Evolutionary conservation across 2,329 filamentous ascomycete species (phyloP), one percentile per base, ranked within the genome.

Genomic region (Penicillium sp.): DNA sequence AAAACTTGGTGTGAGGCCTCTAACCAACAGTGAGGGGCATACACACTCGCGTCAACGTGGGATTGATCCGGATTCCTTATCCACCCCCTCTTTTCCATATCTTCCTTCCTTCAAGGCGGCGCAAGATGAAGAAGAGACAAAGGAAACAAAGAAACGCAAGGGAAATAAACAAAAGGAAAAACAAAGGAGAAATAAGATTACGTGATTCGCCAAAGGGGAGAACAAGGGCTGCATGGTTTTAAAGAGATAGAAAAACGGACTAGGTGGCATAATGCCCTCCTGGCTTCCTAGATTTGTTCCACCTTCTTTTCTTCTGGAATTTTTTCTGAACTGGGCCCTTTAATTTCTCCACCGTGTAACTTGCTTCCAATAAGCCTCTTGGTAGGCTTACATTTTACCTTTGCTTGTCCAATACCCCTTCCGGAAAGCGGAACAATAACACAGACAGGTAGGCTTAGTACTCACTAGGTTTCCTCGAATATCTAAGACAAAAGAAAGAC

Each of bases 101-200:
- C n/a, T 14, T 35, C 23, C 28, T 54, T 28, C 24, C 30, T 54
- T n/a, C n/a, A n/a, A n/a, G n/a, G n/a, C n/a, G n/a, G n/a, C n/a
- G n/a, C n/a, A n/a, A n/a, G 24, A 40, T 54, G 45, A 33, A 11
- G 8, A 47, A 47, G 45, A 30, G 43, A 47, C 43, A 47, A 40
- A 40, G 28, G 3, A 40, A 38, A 47, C 52, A 54, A 54, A 54
- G 52, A 48, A 47, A 47, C 11, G 59, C 56, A 59, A 18, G 14
- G 18, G 24, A 42, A 2, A 33, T 23, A 54, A 21, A 48, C 35
- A 54, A 53, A 54, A 5, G 16, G 16, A 54, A 46, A 47, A n/a
- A 9, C 30, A 46, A 9, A 47, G 8, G 16, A 24, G 8, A 43
- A 7, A 21, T 30, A 30, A 33, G n/a, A 20, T 1, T 38, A 46